These are phyloP conservation scores for Blastobotrys apis DNA, from an alignment of 1,139 yeast species.

Conservation along the genomic window DNA sequence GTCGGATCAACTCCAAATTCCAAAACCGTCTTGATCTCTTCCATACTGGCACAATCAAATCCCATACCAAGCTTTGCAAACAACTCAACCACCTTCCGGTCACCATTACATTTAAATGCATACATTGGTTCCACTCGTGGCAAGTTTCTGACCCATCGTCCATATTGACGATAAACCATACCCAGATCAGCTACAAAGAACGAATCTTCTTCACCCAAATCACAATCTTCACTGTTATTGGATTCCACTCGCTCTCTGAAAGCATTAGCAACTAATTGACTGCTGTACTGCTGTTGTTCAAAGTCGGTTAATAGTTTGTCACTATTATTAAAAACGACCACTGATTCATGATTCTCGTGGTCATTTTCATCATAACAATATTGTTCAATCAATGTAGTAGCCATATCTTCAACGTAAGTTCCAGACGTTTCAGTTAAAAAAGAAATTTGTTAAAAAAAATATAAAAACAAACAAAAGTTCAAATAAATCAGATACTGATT, in stretches of 20 bases:
- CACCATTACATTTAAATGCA: conserved; percentile 93
- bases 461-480: no score
- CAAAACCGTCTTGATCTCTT: conserved; percentile 70
- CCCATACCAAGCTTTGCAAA: conserved; percentile 63
- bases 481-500: no score
- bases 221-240: conserved; percentile 56
- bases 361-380: neutral
- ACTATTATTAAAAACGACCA: neutral
- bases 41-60: conserved; percentile 91
- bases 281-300: conserved; percentile 3
- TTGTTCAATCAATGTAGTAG: conserved; percentile 8
- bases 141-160: conserved; percentile 57
- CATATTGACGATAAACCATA: conserved; percentile 56
- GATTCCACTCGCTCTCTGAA: conserved; percentile 28
- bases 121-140: conserved; percentile 81
- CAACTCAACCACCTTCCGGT: conserved; percentile 52
- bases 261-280: conserved; percentile 26
- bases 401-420: conserved; percentile 1
- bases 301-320: neutral
- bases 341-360: neutral
- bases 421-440: no score
- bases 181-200: conserved; percentile 87
- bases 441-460: neutral
- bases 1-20: conserved; percentile 57
- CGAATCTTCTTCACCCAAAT: conserved; percentile 77